Conservation (phyloP, 2,329 filamentous ascomycete species). For the Xylariomycetidae sp. region DNA sequence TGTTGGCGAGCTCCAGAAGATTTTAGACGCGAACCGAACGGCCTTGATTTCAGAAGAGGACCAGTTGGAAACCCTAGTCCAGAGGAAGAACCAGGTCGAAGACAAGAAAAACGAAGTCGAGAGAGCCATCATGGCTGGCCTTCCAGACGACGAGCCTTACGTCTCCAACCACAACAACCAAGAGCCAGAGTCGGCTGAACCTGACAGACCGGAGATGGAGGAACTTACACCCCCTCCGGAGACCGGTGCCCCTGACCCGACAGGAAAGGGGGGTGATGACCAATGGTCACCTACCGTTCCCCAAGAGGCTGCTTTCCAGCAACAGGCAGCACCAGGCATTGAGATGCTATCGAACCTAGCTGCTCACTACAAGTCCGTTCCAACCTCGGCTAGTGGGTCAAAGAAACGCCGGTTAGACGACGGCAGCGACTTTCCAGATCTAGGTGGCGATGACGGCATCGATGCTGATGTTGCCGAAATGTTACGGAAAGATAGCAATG, state of each 20-base stretch:
- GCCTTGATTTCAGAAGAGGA: conserved; percentile 65
- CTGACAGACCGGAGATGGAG: conserved; percentile 74
- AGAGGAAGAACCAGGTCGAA: conserved; percentile 68
- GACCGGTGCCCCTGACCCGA: too few species aligned
- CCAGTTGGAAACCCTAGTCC: conserved; percentile 55
- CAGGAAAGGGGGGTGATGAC: conserved; percentile 9
- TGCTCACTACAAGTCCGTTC: conserved; percentile 42
- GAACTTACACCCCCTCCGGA: conserved; percentile 72
- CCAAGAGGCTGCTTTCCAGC: conserved; percentile 17
- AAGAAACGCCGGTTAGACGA: conserved; percentile 52
- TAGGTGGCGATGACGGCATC: conserved; percentile 49
- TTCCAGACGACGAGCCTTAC: conserved; percentile 52
- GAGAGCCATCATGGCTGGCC: conserved; percentile 79
- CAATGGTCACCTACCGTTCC: conserved; percentile 17
- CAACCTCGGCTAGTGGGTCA: conserved; percentile 44
- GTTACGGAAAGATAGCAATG: conserved; percentile 37
- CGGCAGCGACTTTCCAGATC: conserved; percentile 45
- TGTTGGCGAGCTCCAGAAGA: conserved; percentile 73
- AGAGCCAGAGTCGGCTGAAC: conserved; percentile 48
- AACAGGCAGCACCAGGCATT: conserved; percentile 25
- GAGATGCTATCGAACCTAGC: conserved; percentile 36
- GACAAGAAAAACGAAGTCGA: conserved; percentile 84
- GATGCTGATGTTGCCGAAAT: conserved; percentile 53
- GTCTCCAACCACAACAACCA: conserved; percentile 41
- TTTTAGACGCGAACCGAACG: conserved; percentile 67